Evolutionary conservation across 345 rosid species (phyloP), one percentile per base, ranked within the genome.

Genomic region (Corymbia maculata): DNA sequence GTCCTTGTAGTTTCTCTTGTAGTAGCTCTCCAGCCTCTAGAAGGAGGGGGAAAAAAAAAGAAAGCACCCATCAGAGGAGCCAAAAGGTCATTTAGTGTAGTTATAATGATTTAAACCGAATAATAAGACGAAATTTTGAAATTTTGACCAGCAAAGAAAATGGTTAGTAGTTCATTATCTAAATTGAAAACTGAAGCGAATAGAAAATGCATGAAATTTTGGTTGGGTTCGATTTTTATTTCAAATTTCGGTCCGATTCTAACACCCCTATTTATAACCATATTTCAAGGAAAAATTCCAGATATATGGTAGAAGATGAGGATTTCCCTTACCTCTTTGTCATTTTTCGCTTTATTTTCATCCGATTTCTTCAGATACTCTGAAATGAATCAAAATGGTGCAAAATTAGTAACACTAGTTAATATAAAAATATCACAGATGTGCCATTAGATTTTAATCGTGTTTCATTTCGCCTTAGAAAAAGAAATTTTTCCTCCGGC

Each of bases 1-100:
- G 90, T 96, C 98, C 89, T 91, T 94, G 95, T 96, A 95, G 88
- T 97, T 97, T 79, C 98, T 90, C 94, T 95, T 95, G 97, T 95
- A 95, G 90, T 93, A 95, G 88, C 94, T 94, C 21, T 97, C 97
- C 95, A 92, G 42, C 89, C 98, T 94, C 99, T 97, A 88, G 85
- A 86, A 14, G 10, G 59, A 32, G 19, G 11, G 4, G 26, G 13
- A 28, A 1, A 1, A 28, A 24, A 30, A 13, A 1, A n/a, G 15
- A 68, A 5, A 68, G 44, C 45, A 8, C 79, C 42, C 22, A 68
- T 9, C 17, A 36, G 9, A 16, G 44, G 45, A 12, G 49, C 82
- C 36, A 36, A 36, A 36, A 9, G 11, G 26, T 70, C 45, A 17
- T 75, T 36, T 19, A 10, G 13, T 75, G 82, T 9, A 75, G 12